Base-by-base conservation (phyloP, 352 stramenopile genomes). In the Thraustotheca clavata region DNA sequence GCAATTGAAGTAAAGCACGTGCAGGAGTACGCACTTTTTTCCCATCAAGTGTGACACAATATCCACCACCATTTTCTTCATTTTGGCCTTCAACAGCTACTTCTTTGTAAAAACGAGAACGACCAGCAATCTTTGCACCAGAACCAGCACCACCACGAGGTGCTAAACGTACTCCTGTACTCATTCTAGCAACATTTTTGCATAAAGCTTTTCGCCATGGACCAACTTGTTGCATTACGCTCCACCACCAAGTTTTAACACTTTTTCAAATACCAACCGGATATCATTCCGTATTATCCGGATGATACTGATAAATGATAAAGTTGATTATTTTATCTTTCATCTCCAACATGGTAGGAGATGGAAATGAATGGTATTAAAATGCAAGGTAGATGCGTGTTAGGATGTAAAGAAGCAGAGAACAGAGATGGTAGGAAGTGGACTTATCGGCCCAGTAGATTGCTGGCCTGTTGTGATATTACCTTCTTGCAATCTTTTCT, bases 81-180 rank as follows among this genome's bases (percentile, higher is more conserved):
- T 77, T 67, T n/a, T 87, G 73, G n/a, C 79, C 69, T 48, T 81
- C 70, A 4, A 94, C 80, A 59, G 70, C 74, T 20, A 91, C 83
- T 12, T 88, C 73, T 69, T 92, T 87, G 73, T 91, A 94, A 54
- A 94, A 94, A 52, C 85, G 81, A 67, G 80, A 61, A 0, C 76
- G 70, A 39, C 85, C 85, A n/a, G 78, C 86, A 67, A 94, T 90
- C 67, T 85, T 91, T 18, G 83, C 77, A n/a, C 84, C 79, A 85
- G 61, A 61, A 26, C 55, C 43, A 20, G 39, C 26, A 20, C 57
- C 57, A 11, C 57, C 57, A 39, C 57, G 57, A 5, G 57, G 57
- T 22, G 27, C 50, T 34, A 60, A 20, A 22, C 33, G 43, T 11
- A 52, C 43, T n/a, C 50, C 33, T 41, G 24, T 35, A 38, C 26